A percentile compares a stretch with the other conserved stretches of the same genome.
Conservation (phyloP, 1,139 yeast genomes). For the Debaryomyces coudertii region DNA sequence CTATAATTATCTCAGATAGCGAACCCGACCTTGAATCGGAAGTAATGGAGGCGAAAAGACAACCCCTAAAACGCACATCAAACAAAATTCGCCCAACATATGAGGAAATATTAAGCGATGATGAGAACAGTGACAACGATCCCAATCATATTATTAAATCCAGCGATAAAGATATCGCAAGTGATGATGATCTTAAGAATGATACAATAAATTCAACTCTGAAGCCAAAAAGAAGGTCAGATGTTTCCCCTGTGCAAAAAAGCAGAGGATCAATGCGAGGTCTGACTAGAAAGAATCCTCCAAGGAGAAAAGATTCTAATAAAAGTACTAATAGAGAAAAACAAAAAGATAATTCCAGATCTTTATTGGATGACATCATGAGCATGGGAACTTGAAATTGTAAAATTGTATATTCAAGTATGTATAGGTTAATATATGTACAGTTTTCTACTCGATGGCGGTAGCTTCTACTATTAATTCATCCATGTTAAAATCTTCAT, state of each 20-base stretch:
- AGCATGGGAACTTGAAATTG: slow-evolving; percentile 15
- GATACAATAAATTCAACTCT: not conserved
- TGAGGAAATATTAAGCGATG: slow-evolving; percentile 1
- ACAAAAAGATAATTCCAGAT: slow-evolving; percentile 9
- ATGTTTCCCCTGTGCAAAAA: not conserved
- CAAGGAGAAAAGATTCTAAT: slow-evolving; percentile 2
- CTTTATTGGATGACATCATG: slow-evolving; percentile 20
- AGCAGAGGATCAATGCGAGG: not conserved
- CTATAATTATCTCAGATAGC: slow-evolving; percentile 7
- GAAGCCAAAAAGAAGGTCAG: not conserved
- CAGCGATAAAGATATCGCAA: slow-evolving; percentile 8
- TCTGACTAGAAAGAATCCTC: not conserved
- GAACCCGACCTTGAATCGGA: slow-evolving; percentile 5
- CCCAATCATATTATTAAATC: not conserved
- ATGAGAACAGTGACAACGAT: not conserved
- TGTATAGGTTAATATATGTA: slow-evolving; percentile 2
- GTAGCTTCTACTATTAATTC: slow-evolving; percentile 71
- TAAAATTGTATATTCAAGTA: slow-evolving; percentile 8
- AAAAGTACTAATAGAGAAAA: slow-evolving; percentile 2
- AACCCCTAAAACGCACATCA: not conserved
- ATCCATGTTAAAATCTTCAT: slow-evolving; percentile 64
- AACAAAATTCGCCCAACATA: not conserved
- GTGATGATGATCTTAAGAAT: not conserved
- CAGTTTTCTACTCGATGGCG: slow-evolving; percentile 7
- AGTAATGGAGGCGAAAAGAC: not conserved